Percentiles rank a stretch among this genome's conserved stretches.
Evolutionary conservation across 148 eudicot species (phyloP).

Genomic region (Camellia lanceoleosa): DNA sequence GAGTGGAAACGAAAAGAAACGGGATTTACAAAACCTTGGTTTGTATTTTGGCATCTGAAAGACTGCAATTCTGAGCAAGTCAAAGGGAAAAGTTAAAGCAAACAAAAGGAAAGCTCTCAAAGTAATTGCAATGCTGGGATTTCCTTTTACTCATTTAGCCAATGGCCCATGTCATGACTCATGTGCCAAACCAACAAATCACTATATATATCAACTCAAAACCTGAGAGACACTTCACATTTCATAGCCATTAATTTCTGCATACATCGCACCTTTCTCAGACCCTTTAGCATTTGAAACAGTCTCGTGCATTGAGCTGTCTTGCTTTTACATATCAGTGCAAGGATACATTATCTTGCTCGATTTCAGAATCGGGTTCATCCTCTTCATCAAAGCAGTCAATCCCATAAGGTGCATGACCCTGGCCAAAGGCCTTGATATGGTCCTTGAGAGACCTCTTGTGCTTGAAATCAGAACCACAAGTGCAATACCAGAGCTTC

Average conservation of each 20-base stretch:
- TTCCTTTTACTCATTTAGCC: too few relatives aligned
- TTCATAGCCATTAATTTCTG: too few relatives aligned
- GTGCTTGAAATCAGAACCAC: conserved; percentile 84
- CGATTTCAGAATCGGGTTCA: conserved; percentile 73
- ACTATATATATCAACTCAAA: too few relatives aligned
- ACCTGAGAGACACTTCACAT: too few relatives aligned
- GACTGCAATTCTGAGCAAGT: not conserved
- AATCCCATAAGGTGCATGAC: conserved; percentile 64
- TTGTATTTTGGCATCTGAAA: not conserved
- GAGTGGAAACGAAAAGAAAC: not conserved
- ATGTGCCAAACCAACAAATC: too few relatives aligned
- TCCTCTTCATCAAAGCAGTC: conserved; percentile 74
- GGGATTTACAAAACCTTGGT: not conserved
- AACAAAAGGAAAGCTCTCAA: not conserved
- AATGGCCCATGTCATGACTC: too few relatives aligned
- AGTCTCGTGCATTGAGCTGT: too few relatives aligned
- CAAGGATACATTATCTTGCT: conserved; percentile 51
- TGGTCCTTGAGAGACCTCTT: conserved; percentile 80
- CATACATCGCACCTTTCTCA: too few relatives aligned
- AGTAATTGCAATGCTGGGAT: not conserved
- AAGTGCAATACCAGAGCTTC: conserved; percentile 74
- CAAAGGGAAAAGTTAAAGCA: not conserved
- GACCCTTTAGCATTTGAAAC: too few relatives aligned
- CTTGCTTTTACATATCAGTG: conserved; percentile 2
- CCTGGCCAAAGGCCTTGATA: conserved; percentile 68